Conservation (phyloP, 148 eudicot species). For the Selenicereus undatus region DNA sequence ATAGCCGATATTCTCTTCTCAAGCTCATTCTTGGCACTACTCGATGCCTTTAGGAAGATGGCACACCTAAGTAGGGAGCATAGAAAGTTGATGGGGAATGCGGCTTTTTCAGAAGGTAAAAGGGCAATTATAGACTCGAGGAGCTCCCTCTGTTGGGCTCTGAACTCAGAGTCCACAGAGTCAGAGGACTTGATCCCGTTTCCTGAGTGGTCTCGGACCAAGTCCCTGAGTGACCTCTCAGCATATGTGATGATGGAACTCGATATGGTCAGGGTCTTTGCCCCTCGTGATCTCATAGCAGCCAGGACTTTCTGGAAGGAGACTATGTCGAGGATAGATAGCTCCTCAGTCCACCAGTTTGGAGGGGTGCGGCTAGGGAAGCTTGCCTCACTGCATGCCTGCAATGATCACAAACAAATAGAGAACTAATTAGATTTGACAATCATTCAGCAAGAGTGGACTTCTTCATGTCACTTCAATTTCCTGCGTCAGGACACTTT, state of each 20-base stretch:
- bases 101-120: slow-evolving; percentile 63
- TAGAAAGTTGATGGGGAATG: slow-evolving; percentile 71
- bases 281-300: slow-evolving; percentile 58
- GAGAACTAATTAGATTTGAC: neutral
- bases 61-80: slow-evolving; percentile 77
- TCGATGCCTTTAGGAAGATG: slow-evolving; percentile 49
- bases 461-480: too few species aligned
- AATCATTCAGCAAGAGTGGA: neutral
- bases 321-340: slow-evolving; percentile 53
- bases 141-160: slow-evolving; percentile 42
- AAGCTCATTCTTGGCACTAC: slow-evolving; percentile 52
- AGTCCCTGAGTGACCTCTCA: slow-evolving; percentile 61
- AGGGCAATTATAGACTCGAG: slow-evolving; percentile 57
- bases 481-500: too few species aligned
- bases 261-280: slow-evolving; percentile 56
- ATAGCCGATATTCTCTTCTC: slow-evolving; percentile 70
- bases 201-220: slow-evolving; percentile 70
- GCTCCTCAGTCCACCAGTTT: slow-evolving; percentile 95
- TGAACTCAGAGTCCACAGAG: slow-evolving; percentile 29
- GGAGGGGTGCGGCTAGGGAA: slow-evolving; percentile 89
- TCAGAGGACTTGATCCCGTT: slow-evolving; percentile 31
- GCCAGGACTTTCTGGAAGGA: slow-evolving; percentile 57
- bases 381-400: slow-evolving; percentile 82
- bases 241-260: slow-evolving; percentile 75
- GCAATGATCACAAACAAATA: slow-evolving; percentile 3